A percentile compares a stretch with the other conserved stretches of the same genome.
phyloP scores from a whole-genome alignment of 2,329 filamentous ascomycete species.

The Talaromyces sp. region DNA sequence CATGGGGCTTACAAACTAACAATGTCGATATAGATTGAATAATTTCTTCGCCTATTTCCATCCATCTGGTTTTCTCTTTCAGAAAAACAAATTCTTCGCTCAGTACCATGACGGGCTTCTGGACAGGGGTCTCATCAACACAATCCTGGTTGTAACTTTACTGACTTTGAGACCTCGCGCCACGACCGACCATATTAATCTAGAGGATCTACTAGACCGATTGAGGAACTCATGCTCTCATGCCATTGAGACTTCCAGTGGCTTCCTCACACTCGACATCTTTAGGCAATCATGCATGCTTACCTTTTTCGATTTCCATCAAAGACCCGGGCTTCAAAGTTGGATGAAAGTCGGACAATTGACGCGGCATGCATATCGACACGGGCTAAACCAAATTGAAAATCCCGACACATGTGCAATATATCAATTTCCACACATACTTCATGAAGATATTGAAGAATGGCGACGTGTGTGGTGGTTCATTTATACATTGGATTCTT shows the following conservation, averaged over 20 bases:
- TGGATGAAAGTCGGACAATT: conserved; percentile 4
- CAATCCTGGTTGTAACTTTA: not conserved
- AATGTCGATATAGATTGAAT: not conserved
- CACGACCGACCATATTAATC: not conserved
- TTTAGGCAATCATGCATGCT: conserved; percentile 1
- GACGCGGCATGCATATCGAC: conserved; percentile 4
- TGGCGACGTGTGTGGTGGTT: conserved; percentile 6
- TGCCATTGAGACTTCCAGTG: not conserved
- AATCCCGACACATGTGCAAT: conserved; percentile 1
- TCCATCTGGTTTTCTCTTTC: not conserved
- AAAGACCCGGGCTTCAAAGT: conserved; percentile 1
- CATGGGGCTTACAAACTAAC: not conserved
- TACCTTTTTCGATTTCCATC: conserved; percentile 7
- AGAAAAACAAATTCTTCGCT: not conserved
- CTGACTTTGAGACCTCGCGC: not conserved
- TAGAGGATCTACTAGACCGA: not conserved
- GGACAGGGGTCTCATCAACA: not conserved
- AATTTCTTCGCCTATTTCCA: not conserved
- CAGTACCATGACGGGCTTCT: not conserved
- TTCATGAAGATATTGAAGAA: conserved; percentile 1
- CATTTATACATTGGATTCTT: conserved; percentile 5
- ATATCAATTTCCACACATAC: not conserved
- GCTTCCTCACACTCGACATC: not conserved
- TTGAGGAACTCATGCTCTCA: not conserved
- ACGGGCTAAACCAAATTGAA: conserved; percentile 3